These are phyloP conservation scores for Eucalyptus lansdowneana DNA, from an alignment of 345 rosid species.

Conservation along the genomic window DNA sequence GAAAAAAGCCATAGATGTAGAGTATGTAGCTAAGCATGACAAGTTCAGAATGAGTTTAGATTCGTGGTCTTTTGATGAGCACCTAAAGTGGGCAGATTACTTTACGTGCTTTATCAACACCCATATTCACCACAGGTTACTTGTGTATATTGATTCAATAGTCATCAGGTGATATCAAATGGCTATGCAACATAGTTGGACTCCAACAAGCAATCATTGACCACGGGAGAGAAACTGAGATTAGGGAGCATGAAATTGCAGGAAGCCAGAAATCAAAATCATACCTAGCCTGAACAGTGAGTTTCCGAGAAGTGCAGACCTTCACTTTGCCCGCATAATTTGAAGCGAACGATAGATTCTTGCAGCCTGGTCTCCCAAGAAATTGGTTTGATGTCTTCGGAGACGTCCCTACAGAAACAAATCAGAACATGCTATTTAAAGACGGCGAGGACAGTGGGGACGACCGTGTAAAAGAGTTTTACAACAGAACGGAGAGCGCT, in stretches of 20 bases:
- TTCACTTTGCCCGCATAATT: conserved; percentile 18
- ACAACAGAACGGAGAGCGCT: not conserved
- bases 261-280: not conserved
- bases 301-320: conserved; percentile 24
- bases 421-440: not conserved
- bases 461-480: not conserved
- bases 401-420: conserved; percentile 16
- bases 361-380: conserved; percentile 5
- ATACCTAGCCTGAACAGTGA: conserved; percentile 51
- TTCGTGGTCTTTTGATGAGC: not conserved
- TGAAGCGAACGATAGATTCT: conserved; percentile 34
- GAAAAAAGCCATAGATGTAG: not conserved
- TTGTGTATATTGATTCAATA: not conserved
- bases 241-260: not conserved
- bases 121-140: not conserved
- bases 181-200: not conserved
- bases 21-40: not conserved
- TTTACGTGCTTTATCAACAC: not conserved
- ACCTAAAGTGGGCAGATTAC: not conserved
- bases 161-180: not conserved
- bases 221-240: not conserved
- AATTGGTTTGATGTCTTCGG: conserved; percentile 18
- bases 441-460: not conserved
- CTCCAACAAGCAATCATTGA: not conserved
- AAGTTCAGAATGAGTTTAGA: not conserved